Percentiles rank a stretch among this genome's conserved stretches.
Evolutionary conservation across 1,284 basidiomycete genomes (phyloP).

Genomic region (Melampsora abietis-canadensis): DNA sequence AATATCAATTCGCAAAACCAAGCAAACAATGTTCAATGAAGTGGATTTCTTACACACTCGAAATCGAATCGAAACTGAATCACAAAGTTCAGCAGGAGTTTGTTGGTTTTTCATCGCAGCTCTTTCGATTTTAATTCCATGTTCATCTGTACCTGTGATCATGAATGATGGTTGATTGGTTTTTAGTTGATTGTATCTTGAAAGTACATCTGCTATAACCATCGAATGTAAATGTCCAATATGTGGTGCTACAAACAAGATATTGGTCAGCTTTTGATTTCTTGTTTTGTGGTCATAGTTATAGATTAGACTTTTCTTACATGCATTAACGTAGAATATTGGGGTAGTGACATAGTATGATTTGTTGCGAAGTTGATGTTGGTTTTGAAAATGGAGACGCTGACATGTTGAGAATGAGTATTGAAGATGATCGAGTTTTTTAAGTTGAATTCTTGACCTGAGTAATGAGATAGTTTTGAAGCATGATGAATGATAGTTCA

Average conservation of each 20-base stretch:
- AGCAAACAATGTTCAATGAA: background rate
- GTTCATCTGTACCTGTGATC: slow-evolving; percentile 53
- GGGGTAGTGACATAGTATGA: slow-evolving; percentile 52
- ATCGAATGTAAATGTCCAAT: slow-evolving; percentile 53
- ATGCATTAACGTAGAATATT: slow-evolving; percentile 53
- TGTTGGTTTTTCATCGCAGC: slow-evolving; percentile 47
- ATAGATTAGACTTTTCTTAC: background rate
- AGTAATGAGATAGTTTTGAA: no score
- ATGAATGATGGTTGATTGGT: slow-evolving; percentile 47
- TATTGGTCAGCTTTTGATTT: background rate
- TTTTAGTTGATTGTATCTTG: slow-evolving; percentile 48
- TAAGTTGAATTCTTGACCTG: no score
- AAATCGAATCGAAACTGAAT: slow-evolving; percentile 51
- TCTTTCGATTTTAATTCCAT: slow-evolving; percentile 53
- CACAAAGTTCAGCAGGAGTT: slow-evolving; percentile 49
- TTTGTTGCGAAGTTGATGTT: slow-evolving; percentile 6
- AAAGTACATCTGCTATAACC: slow-evolving; percentile 52
- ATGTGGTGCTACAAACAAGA: slow-evolving; percentile 48
- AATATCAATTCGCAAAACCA: background rate
- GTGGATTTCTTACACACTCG: slow-evolving; percentile 44
- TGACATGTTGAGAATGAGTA: no score
- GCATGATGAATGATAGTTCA: no score
- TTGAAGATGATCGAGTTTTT: no score
- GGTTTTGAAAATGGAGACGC: background rate
- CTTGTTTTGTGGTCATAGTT: background rate